A percentile compares a stretch with the other conserved stretches of the same genome.
Evolutionary conservation across 768 basidiomycete species (phyloP).

Genomic region (Tremella yokohamensis): DNA sequence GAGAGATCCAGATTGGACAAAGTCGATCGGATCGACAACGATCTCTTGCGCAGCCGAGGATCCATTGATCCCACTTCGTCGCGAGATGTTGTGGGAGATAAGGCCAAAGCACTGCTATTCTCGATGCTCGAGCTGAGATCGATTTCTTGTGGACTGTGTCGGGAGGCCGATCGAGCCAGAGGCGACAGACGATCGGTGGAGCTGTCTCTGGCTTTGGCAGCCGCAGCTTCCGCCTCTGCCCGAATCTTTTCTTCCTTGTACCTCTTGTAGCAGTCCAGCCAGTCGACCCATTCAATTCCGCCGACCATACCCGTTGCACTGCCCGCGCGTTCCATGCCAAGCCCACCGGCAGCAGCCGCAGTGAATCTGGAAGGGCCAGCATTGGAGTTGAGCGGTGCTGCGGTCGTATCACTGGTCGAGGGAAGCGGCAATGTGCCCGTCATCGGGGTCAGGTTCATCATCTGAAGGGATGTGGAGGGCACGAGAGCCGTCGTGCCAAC

Average conservation of each 20-base stretch:
- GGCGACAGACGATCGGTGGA: slow-evolving; percentile 10
- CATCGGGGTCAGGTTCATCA: neutral
- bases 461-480: slow-evolving; percentile 9
- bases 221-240: slow-evolving; percentile 35
- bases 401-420: neutral
- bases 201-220: slow-evolving; percentile 3
- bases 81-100: slow-evolving; percentile 34
- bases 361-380: slow-evolving; percentile 23
- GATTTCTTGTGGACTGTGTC: slow-evolving; percentile 9
- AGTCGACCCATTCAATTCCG: slow-evolving; percentile 55
- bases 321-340: slow-evolving; percentile 23
- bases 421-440: neutral
- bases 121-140: slow-evolving; percentile 22
- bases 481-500: slow-evolving; percentile 4
- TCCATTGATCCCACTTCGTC: slow-evolving; percentile 20
- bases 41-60: slow-evolving; percentile 16
- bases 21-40: slow-evolving; percentile 33
- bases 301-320: slow-evolving; percentile 34
- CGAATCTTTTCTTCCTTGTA: slow-evolving; percentile 53
- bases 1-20: slow-evolving; percentile 32
- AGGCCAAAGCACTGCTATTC: slow-evolving; percentile 25
- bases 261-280: slow-evolving; percentile 54
- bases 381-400: slow-evolving; percentile 12
- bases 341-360: slow-evolving; percentile 2
- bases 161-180: neutral